Evolutionary conservation across 192 early-diverging fungal species (phyloP), one percentile per base, ranked within the genome.

Genomic region (Coemansia sp.): DNA sequence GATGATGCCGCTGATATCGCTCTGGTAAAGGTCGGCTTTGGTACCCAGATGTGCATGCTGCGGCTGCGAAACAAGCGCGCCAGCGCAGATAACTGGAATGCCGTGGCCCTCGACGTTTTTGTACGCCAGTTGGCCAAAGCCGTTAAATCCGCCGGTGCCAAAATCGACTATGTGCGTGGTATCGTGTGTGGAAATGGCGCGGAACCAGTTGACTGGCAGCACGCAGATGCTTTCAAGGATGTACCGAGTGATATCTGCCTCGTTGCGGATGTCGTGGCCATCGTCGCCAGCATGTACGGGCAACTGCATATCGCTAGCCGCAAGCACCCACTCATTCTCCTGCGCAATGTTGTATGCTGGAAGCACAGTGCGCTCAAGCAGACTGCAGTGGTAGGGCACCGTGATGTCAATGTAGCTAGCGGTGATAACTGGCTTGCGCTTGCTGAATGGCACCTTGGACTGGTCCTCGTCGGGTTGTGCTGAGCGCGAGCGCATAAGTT

Each of bases 91-190:
- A 4, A 72, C 60, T 51, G 83, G 82, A 18, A 86, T 86, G 66
- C 94, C 94, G 21, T 84, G 85, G 41, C 94, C 94, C 54, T 93
- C 91, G 77, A 89, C 89, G 82, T 92, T 91, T 47, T 89, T 85
- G 78, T 90, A 83, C n/a, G 90, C 91, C 61, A 96, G 76, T 30
- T 81, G 75, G 54, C 92, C 94, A 72, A 96, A 88, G 26, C 92
- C 91, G 9, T 88, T 90, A 16, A 88, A 67, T 32, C 89, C 89
- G 52, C 88, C 89, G n/a, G 92, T 90, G 21, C 93, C 92, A 74
- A 94, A 95, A 76, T 94, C 92, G 55, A 95, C 83, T 32, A 93
- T 84, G 78, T 94, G 91, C 26, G 90, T 90, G 64, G 84, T 76
- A 21, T 71, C 58, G 47, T 74, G 71, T 23, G 77, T 73, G 34